Evolutionary conservation across 2,329 filamentous ascomycete species (phyloP), one percentile per base, ranked within the genome.

Genomic region (Colletotrichum scovillei): DNA sequence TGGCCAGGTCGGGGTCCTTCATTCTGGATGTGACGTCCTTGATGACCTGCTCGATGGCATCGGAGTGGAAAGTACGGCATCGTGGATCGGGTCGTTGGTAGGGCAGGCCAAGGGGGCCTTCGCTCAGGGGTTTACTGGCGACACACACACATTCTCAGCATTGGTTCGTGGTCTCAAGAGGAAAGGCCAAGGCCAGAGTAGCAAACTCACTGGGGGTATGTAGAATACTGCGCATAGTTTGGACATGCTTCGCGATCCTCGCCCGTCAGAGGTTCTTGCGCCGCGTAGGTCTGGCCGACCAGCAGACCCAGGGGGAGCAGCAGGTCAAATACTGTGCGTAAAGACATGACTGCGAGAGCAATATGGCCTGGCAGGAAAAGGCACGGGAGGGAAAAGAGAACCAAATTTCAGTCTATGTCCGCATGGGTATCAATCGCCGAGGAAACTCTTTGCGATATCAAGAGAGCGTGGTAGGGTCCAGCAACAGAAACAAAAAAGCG

Each of bases 51-150:
- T 99, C 97, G 58, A 98, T 97, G 4, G 93, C 88, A 28, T 93
- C 90, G 0, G 95, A 98, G 69, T 91, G 90, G 83, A 98, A 99
- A 0, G 95, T 98, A 75, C 97, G 94, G 82, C 97, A 99, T 80
- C 91, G 89, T 68, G 87, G 86, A 38, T 92, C 90, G 3, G 97
- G 97, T 72, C 97, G 90, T 81, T 99, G 97, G 82, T 91, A 98
- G 0, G 97, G 95, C 1, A 99, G 88, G 65, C 88, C 86, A 79
- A 97, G 88, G 5, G 93, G 93, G 1, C 97, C 97, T 24, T 92
- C 86, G 82, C 94, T 98, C 75, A 93, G 89, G 1, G 97, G 97
- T 24, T 87, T 88, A 81, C 95, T 97, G 74, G 30, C 26, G 19
- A 49, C 9, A 42, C 24, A 62, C 66, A 72, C 35, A n/a, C 1